phyloP scores from a whole-genome alignment of 805 yeast genomes.

The Pichia ethanolica region DNA sequence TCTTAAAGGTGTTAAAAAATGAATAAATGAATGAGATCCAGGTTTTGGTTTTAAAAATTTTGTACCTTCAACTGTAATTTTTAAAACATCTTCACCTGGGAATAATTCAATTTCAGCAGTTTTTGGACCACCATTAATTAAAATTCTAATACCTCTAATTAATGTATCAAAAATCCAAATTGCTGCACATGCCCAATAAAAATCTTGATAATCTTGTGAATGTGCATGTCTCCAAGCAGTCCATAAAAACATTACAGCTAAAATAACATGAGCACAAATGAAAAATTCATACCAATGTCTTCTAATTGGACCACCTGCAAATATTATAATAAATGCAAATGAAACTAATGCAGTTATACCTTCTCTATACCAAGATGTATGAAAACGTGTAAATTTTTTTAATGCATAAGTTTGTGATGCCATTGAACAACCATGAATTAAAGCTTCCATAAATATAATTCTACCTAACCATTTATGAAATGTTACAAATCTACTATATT shows the following conservation, averaged over 20 bases:
- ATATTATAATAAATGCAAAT: not conserved
- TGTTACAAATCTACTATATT: conserved; percentile 43
- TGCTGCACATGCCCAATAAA: conserved; percentile 33
- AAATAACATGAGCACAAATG: conserved; percentile 44
- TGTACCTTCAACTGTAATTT: conserved; percentile 41
- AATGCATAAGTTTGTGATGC: conserved; percentile 18
- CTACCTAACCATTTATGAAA: conserved; percentile 56
- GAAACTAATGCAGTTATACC: conserved; percentile 32
- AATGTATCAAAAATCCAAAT: conserved; percentile 51
- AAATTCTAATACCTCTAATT: conserved; percentile 35
- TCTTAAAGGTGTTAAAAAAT: conserved; percentile 43
- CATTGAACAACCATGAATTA: conserved; percentile 37
- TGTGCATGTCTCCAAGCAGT: conserved; percentile 53
- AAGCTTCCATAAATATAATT: conserved; percentile 31
- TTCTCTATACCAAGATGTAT: conserved; percentile 23
- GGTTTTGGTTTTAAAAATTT: conserved; percentile 42
- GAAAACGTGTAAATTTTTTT: conserved; percentile 22
- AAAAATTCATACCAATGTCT: conserved; percentile 53
- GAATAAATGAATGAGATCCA: conserved; percentile 53
- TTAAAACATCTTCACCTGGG: conserved; percentile 41
- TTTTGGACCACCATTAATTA: conserved; percentile 29
- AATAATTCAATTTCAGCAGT: conserved; percentile 26
- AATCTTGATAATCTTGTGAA: conserved; percentile 26
- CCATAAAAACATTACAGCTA: conserved; percentile 48
- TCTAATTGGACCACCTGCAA: conserved; percentile 37